These are phyloP conservation scores for Oenanthe sinensis DNA, from an alignment of 129 eudicot genomes.

Conservation along the genomic window DNA sequence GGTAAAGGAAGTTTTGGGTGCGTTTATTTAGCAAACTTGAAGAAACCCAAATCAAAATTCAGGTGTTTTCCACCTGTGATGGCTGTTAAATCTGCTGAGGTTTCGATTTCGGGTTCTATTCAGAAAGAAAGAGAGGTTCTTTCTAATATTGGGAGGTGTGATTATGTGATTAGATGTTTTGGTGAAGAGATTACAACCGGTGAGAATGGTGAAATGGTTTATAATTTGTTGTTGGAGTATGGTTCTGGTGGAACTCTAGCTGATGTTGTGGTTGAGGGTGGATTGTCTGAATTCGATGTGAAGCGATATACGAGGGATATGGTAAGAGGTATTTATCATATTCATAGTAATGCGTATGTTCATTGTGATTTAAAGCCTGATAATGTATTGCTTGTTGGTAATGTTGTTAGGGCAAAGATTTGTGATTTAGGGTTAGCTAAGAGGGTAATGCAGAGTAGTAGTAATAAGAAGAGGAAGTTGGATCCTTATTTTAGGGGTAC, in stretches of 20 bases:
- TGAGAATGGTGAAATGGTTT: conserved; percentile 43
- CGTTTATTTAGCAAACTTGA: conserved; percentile 57
- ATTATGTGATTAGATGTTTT: conserved; percentile 42
- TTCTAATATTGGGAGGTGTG: conserved; percentile 38
- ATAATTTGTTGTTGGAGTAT: conserved; percentile 63
- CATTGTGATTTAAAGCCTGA: conserved; percentile 52
- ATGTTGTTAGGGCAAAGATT: conserved; percentile 39
- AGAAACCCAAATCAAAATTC: conserved; percentile 57
- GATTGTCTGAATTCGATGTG: conserved; percentile 50
- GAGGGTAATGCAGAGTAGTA: conserved; percentile 25
- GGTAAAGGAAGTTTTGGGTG: conserved; percentile 79
- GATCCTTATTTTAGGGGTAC: conserved; percentile 47
- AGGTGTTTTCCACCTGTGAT: conserved; percentile 52
- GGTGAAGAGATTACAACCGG: conserved; percentile 64
- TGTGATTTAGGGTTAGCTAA: conserved; percentile 80
- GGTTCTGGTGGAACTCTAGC: conserved; percentile 82
- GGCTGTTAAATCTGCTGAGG: conserved; percentile 91
- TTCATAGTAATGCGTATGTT: conserved; percentile 57
- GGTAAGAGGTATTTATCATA: conserved; percentile 42
- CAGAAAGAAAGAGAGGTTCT: conserved; percentile 65
- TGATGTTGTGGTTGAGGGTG: conserved; percentile 28
- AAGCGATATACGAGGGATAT: conserved; percentile 39
- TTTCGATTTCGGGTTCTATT: conserved; percentile 58
- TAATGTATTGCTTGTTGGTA: conserved; percentile 44
- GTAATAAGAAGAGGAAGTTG: conserved; percentile 26